Conservation (phyloP, 306 rosid genomes). For the Prunus armeniaca region DNA sequence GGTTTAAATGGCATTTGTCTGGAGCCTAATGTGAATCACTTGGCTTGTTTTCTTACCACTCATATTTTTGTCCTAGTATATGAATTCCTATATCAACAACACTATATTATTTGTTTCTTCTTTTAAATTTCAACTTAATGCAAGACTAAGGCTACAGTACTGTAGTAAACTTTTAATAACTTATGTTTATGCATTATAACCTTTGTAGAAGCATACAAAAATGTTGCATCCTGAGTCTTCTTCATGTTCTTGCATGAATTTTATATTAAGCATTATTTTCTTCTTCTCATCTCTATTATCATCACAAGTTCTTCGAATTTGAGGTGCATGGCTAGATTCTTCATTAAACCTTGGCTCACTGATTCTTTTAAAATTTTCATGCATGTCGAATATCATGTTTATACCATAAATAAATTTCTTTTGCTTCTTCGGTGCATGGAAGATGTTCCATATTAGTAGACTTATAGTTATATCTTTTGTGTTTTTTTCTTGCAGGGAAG, state of each 20-base stretch:
- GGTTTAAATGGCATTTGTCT: too few relatives aligned
- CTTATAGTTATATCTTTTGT: background rate
- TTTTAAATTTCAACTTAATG: background rate
- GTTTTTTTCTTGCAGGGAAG: constrained; percentile 24
- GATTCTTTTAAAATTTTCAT: background rate
- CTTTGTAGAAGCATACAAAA: background rate
- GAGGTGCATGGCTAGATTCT: background rate
- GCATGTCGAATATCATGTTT: background rate
- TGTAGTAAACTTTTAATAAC: background rate
- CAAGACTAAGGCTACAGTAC: background rate
- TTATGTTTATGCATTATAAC: background rate
- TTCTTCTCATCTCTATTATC: background rate
- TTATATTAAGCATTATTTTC: background rate
- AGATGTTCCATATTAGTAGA: background rate
- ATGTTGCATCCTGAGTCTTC: background rate
- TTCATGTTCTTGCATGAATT: background rate
- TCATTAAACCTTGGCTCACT: background rate
- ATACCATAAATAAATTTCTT: background rate
- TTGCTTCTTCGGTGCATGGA: background rate
- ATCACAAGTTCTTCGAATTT: background rate
- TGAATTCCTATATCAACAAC: background rate
- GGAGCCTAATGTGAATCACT: background rate
- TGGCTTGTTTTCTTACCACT: background rate
- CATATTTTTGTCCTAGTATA: background rate
- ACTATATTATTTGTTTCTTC: background rate